Conservation (phyloP, 73 alveolate genomes). For the Loxodes magnus region DNA sequence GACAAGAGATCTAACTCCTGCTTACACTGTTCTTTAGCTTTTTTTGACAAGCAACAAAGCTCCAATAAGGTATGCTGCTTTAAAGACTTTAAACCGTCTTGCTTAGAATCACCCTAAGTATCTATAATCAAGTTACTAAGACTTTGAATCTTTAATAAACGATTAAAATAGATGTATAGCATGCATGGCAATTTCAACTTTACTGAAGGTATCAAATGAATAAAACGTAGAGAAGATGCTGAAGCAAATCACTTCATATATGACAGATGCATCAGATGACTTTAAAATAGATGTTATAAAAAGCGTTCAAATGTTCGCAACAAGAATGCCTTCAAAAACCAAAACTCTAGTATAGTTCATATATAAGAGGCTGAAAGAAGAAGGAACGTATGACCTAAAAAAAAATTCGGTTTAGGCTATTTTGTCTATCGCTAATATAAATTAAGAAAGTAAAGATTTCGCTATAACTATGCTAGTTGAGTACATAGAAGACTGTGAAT, state of each 20-base stretch:
- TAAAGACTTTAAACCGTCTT: constrained; percentile 45
- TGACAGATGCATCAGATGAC: constrained; percentile 50
- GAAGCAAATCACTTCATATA: constrained; percentile 30
- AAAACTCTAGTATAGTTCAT: constrained; percentile 54
- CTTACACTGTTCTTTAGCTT: constrained; percentile 36
- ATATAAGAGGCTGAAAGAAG: constrained; percentile 65
- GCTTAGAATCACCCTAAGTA: constrained; percentile 33
- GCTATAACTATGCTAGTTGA: constrained; percentile 68
- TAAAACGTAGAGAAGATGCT: constrained; percentile 36
- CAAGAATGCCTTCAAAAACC: constrained; percentile 55
- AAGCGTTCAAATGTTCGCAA: constrained; percentile 28
- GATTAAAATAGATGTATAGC: constrained; percentile 52
- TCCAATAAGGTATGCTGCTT: constrained; percentile 40
- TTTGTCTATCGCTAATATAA: constrained; percentile 25
- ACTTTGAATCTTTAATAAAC: constrained; percentile 36
- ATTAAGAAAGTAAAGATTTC: no score
- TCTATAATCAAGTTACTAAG: constrained; percentile 46
- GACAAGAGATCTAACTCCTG: constrained; percentile 20
- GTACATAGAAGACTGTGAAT: constrained; percentile 79
- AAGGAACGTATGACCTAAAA: constrained; percentile 54
- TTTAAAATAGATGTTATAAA: constrained; percentile 50
- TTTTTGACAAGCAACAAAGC: constrained; percentile 26
- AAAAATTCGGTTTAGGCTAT: constrained; percentile 36
- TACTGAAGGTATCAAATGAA: constrained; percentile 45
- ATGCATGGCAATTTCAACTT: constrained; percentile 52